Evolutionary conservation across 75 land plant genomes (phyloP).

Genomic region (Cunninghamia lanceolata): DNA sequence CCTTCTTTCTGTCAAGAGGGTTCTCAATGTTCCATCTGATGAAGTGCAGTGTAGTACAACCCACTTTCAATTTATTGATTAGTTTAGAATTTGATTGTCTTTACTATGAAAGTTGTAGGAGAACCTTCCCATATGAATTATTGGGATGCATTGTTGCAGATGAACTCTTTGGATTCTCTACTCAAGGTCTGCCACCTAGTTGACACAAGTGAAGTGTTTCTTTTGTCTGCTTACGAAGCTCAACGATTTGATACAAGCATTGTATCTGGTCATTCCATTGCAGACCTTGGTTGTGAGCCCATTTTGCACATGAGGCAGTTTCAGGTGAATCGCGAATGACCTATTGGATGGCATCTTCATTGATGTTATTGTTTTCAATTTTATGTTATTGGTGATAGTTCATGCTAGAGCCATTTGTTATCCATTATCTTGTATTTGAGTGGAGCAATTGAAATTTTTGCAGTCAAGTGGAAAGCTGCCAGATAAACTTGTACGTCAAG

Average conservation of each 20-base stretch:
- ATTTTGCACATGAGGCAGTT: constrained; percentile 96
- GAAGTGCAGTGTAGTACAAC: neutral
- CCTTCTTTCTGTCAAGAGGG: neutral
- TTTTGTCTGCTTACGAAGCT: constrained; percentile 52
- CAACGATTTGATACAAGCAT: constrained; percentile 43
- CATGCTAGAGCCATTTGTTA: neutral
- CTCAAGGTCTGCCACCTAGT: constrained; percentile 66
- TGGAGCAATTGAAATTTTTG: constrained; percentile 4
- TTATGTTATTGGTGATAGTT: neutral
- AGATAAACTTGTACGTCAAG: constrained; percentile 48
- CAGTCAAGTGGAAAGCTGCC: constrained; percentile 56
- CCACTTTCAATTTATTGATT: neutral
- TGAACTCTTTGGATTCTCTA: constrained; percentile 81
- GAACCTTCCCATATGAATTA: neutral
- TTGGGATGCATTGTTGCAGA: constrained; percentile 43
- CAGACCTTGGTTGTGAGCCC: constrained; percentile 96
- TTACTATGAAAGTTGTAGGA: neutral
- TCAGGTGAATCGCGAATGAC: constrained; percentile 52
- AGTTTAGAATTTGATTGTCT: neutral
- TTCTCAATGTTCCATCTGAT: neutral
- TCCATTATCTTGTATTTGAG: neutral
- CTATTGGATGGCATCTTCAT: neutral
- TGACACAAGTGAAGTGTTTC: constrained; percentile 39
- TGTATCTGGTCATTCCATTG: constrained; percentile 63
- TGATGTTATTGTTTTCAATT: neutral